Conservation (phyloP, 2,329 filamentous ascomycete species). For the Cladosporium phlei region DNA sequence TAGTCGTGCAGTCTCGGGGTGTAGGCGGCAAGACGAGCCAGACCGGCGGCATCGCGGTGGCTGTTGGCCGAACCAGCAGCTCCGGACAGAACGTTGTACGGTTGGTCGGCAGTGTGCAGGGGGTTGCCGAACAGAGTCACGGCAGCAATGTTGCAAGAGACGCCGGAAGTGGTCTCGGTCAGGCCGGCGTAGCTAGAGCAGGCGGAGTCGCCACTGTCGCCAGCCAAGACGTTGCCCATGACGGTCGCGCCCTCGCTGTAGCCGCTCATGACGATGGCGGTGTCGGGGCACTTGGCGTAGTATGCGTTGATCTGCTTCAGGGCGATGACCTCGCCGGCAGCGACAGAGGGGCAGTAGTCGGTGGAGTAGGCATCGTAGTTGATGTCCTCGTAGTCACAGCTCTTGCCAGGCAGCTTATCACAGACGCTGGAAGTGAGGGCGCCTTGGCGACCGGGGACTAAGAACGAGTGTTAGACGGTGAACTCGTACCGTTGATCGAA, state of each 20-base stretch:
- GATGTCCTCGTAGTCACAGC: slow-evolving; percentile 23
- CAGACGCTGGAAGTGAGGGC: slow-evolving; percentile 21
- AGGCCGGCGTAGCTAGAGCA: slow-evolving; percentile 25
- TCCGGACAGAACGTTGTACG: slow-evolving; percentile 28
- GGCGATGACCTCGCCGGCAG: slow-evolving; percentile 35
- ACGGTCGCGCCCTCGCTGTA: slow-evolving; percentile 42
- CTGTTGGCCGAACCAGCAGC: slow-evolving; percentile 21
- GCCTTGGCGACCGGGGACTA: slow-evolving; percentile 19
- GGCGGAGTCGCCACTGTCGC: slow-evolving; percentile 36
- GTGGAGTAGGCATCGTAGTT: slow-evolving; percentile 16
- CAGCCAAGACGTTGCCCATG: slow-evolving; percentile 19
- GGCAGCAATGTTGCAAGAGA: slow-evolving; percentile 21
- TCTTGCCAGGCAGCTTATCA: slow-evolving; percentile 15
- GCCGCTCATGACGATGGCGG: slow-evolving; percentile 40
- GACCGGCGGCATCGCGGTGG: slow-evolving; percentile 30
- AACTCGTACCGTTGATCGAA: not conserved
- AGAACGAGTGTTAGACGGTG: not conserved
- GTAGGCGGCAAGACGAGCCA: slow-evolving; percentile 22
- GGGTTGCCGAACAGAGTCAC: slow-evolving; percentile 28
- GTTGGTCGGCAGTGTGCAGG: slow-evolving; percentile 26
- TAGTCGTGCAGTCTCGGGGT: slow-evolving; percentile 34
- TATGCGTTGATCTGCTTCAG: slow-evolving; percentile 38
- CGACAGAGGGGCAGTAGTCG: slow-evolving; percentile 38
- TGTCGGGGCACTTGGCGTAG: slow-evolving; percentile 36
- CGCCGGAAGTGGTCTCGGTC: slow-evolving; percentile 13